These are phyloP conservation scores for Naganishia randhawae DNA, from an alignment of 768 basidiomycete species.

Conservation along the genomic window DNA sequence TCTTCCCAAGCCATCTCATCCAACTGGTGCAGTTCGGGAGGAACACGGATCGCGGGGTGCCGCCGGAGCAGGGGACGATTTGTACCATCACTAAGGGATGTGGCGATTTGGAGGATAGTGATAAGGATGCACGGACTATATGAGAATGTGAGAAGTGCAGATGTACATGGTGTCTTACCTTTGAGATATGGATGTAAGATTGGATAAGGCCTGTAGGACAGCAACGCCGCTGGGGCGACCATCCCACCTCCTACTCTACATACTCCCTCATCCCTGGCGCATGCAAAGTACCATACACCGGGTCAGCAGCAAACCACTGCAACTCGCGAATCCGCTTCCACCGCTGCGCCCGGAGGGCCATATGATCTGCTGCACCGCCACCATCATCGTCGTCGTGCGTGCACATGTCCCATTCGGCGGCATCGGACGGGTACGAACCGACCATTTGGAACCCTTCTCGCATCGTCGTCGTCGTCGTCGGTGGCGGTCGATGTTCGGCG, in stretches of 20 bases:
- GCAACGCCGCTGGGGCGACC: too few species aligned
- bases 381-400: slow-evolving; percentile 48
- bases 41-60: slow-evolving; percentile 20
- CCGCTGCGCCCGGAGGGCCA: background rate
- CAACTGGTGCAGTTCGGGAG: slow-evolving; percentile 30
- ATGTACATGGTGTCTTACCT: too few species aligned
- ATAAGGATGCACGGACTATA: slow-evolving; percentile 24
- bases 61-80: slow-evolving; percentile 31
- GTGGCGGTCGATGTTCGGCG: background rate
- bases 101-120: slow-evolving; percentile 29
- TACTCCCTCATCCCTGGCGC: background rate
- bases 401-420: slow-evolving; percentile 53
- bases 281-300: slow-evolving; percentile 50
- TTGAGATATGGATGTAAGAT: too few species aligned
- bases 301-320: slow-evolving; percentile 53
- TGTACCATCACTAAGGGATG: slow-evolving; percentile 26
- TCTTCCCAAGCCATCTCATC: background rate
- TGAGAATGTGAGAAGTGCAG: too few species aligned
- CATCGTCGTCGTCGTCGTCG: background rate
- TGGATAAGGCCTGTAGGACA: too few species aligned
- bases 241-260: too few species aligned
- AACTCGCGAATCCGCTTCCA: slow-evolving; percentile 28
- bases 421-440: slow-evolving; percentile 52
- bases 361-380: background rate
- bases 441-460: slow-evolving; percentile 52